A percentile compares a stretch with the other conserved stretches of the same genome.
Evolutionary conservation across 352 stramenopile species (phyloP).

Genomic region (Elongisporangium prolatum): DNA sequence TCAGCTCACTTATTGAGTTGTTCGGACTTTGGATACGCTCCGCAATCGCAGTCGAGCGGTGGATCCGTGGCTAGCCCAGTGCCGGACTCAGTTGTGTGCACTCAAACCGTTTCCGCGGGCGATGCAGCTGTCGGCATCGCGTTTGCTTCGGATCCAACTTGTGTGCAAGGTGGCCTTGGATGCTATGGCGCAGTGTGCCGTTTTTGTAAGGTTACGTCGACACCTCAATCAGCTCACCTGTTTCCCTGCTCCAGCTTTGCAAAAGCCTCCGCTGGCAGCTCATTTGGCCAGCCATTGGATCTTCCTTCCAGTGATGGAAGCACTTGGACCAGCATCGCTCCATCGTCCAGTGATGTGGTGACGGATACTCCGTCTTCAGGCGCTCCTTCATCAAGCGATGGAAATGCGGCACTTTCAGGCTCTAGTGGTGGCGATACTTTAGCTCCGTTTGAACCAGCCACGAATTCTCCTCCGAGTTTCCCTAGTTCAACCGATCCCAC

Average conservation of each 20-base stretch:
- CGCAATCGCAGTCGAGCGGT: background rate
- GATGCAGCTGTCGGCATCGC: slow-evolving; percentile 25
- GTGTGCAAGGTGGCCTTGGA: slow-evolving; percentile 22
- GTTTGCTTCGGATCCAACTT: slow-evolving; percentile 19
- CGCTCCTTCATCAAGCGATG: too few species aligned
- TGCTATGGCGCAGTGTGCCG: slow-evolving; percentile 33
- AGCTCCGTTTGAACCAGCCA: too few species aligned
- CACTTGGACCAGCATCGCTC: background rate
- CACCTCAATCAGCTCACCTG: slow-evolving; percentile 22
- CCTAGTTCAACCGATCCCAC: too few species aligned
- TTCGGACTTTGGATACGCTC: background rate
- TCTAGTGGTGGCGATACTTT: too few species aligned
- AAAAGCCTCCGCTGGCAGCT: background rate
- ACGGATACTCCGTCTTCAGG: background rate
- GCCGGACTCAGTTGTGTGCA: slow-evolving; percentile 4
- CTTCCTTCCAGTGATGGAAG: background rate
- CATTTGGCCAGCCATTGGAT: background rate
- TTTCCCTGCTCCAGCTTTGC: slow-evolving; percentile 20
- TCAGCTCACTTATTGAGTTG: slow-evolving; percentile 12
- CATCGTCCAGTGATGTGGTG: background rate
- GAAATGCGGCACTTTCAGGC: too few species aligned
- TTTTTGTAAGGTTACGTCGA: slow-evolving; percentile 28
- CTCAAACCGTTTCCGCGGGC: slow-evolving; percentile 19
- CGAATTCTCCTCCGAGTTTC: too few species aligned
- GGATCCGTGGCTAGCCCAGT: background rate